Percentiles rank a stretch among this genome's conserved stretches.
Evolutionary conservation across 306 rosid species (phyloP).

Genomic region (Trifolium repens): DNA sequence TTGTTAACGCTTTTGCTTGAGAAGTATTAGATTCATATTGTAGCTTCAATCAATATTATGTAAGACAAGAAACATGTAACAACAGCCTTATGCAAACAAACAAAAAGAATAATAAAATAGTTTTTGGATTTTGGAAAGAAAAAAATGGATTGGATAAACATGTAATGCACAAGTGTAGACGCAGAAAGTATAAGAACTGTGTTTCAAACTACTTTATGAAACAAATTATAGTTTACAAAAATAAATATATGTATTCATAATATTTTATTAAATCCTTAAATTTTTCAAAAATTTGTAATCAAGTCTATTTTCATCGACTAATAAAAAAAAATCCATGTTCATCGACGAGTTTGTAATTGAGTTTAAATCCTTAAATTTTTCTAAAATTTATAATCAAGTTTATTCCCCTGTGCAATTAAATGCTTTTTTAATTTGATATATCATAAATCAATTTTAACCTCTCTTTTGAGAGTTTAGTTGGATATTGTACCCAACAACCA

Average conservation of each 20-base stretch:
- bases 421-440: no score
- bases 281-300: no score
- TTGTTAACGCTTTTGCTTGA: slow-evolving; percentile 32
- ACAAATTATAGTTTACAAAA: background rate
- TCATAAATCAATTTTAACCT: no score
- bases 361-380: no score
- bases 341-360: no score
- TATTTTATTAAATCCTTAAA: no score
- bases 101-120: slow-evolving; percentile 12
- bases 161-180: background rate
- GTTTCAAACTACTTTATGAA: background rate
- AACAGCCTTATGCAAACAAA: slow-evolving; percentile 20
- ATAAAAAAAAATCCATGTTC: no score
- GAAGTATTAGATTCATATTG: slow-evolving; percentile 37
- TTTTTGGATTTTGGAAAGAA: slow-evolving; percentile 14
- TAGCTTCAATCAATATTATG: slow-evolving; percentile 9
- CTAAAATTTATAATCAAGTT: no score
- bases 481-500: no score
- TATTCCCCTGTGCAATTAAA: no score
- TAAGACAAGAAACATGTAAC: slow-evolving; percentile 33
- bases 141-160: slow-evolving; percentile 28
- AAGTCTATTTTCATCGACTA: no score
- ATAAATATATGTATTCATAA: background rate
- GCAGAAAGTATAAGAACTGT: slow-evolving; percentile 13
- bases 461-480: no score